Evolutionary conservation across 2,329 filamentous ascomycete genomes (phyloP).

Genomic region (Thelonectria olida): DNA sequence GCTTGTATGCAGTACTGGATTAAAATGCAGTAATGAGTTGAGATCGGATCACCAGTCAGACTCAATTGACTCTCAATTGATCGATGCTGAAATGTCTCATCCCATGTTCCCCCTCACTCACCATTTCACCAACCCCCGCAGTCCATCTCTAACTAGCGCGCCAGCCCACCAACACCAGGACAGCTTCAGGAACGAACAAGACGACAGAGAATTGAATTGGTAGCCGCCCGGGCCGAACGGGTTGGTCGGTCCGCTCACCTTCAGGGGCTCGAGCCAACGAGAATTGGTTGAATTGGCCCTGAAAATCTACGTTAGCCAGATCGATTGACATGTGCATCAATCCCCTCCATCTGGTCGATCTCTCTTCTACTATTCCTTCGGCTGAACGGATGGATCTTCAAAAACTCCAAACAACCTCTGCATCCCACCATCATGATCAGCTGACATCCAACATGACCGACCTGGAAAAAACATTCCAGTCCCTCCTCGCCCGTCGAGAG

Average conservation of each 20-base stretch:
- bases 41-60: not conserved
- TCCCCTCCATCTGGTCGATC: too few species aligned
- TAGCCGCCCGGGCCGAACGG: slow-evolving; percentile 12
- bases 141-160: not conserved
- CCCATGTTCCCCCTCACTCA: not conserved
- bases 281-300: not conserved
- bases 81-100: not conserved
- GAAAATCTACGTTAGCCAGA: not conserved
- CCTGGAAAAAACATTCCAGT: slow-evolving; percentile 42
- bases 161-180: not conserved
- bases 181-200: not conserved
- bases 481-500: slow-evolving; percentile 42
- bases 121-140: not conserved
- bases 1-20: too few species aligned
- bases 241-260: not conserved
- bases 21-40: too few species aligned
- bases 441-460: slow-evolving; percentile 9
- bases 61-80: not conserved
- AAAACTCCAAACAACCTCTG: not conserved
- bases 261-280: not conserved
- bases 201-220: not conserved
- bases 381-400: not conserved
- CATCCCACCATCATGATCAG: too few species aligned
- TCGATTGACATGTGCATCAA: too few species aligned
- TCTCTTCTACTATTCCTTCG: not conserved